Evolutionary conservation across 768 basidiomycete genomes (phyloP).

Genomic region (Lactarius psammicola): DNA sequence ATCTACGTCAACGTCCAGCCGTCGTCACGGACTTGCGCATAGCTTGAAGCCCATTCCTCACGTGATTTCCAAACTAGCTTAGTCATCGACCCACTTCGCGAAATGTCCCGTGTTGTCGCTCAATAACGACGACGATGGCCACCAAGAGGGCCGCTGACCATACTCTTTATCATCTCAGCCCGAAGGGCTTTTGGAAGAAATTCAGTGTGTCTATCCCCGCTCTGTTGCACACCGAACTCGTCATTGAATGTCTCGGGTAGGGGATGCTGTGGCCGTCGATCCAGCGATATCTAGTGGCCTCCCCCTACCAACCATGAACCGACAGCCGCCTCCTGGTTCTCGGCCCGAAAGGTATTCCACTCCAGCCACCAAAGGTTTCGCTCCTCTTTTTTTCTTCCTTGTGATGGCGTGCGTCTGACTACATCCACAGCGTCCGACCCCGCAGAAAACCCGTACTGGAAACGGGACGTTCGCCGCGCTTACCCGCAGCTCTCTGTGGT

Average conservation of each 20-base stretch:
- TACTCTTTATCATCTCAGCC: slow-evolving; percentile 85
- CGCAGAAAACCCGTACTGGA: slow-evolving; percentile 92
- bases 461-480: slow-evolving; percentile 88
- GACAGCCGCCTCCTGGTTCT: slow-evolving; percentile 87
- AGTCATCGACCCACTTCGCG: slow-evolving; percentile 11
- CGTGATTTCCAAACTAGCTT: neutral
- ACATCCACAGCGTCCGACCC: slow-evolving; percentile 70
- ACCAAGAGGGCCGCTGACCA: slow-evolving; percentile 81
- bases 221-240: neutral
- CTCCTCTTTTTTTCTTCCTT: slow-evolving; percentile 23
- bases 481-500: slow-evolving; percentile 92
- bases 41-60: no score
- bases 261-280: slow-evolving; percentile 80
- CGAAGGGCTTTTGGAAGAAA: slow-evolving; percentile 96
- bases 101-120: neutral
- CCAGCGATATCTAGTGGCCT: slow-evolving; percentile 91
- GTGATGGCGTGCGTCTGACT: slow-evolving; percentile 24
- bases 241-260: slow-evolving; percentile 41
- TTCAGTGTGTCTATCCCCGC: slow-evolving; percentile 59
- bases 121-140: slow-evolving; percentile 49
- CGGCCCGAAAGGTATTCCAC: slow-evolving; percentile 83
- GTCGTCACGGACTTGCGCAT: no score
- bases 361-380: slow-evolving; percentile 80
- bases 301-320: slow-evolving; percentile 66
- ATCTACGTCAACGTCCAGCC: no score